Conservation (phyloP, 768 basidiomycete genomes). For the Hygrophoropsis aurantiaca region DNA sequence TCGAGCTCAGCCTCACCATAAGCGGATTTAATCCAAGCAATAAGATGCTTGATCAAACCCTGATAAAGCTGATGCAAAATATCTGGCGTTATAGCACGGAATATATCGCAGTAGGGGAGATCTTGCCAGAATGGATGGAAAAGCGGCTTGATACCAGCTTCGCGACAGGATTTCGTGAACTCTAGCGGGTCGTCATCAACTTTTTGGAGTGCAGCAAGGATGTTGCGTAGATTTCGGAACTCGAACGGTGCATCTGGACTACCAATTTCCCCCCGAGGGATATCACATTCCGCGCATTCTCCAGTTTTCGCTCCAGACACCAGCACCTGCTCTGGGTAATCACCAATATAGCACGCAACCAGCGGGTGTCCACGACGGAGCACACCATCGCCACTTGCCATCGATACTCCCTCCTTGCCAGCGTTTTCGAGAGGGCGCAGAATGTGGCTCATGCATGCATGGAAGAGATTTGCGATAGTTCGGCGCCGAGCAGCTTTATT, state of each 20-base stretch:
- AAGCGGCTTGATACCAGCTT: constrained; percentile 15
- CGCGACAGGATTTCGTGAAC: constrained; percentile 6
- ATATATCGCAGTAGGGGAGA: constrained; percentile 28
- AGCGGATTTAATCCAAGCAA: constrained; percentile 27
- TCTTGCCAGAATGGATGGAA: constrained; percentile 22
- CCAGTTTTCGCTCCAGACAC: constrained; percentile 13
- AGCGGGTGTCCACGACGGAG: constrained; percentile 34
- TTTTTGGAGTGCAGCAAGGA: not conserved
- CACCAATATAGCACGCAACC: constrained; percentile 16
- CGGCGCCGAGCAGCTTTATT: constrained; percentile 20
- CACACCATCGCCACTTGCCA: constrained; percentile 36
- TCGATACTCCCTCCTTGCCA: constrained; percentile 27
- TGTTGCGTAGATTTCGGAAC: not conserved
- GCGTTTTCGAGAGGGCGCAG: constrained; percentile 27
- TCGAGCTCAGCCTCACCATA: constrained; percentile 35
- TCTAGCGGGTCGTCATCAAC: not conserved
- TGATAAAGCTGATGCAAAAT: constrained; percentile 36
- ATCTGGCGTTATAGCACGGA: constrained; percentile 26
- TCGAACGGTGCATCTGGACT: not conserved
- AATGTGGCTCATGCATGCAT: constrained; percentile 31
- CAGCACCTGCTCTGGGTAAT: constrained; percentile 19
- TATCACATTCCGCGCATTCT: constrained; percentile 12
- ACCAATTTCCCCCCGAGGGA: constrained; percentile 1
- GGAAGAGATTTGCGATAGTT: constrained; percentile 35
- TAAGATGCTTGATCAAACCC: constrained; percentile 35